Conservation (phyloP, 1,139 yeast species). For the Lodderomyces theae region DNA sequence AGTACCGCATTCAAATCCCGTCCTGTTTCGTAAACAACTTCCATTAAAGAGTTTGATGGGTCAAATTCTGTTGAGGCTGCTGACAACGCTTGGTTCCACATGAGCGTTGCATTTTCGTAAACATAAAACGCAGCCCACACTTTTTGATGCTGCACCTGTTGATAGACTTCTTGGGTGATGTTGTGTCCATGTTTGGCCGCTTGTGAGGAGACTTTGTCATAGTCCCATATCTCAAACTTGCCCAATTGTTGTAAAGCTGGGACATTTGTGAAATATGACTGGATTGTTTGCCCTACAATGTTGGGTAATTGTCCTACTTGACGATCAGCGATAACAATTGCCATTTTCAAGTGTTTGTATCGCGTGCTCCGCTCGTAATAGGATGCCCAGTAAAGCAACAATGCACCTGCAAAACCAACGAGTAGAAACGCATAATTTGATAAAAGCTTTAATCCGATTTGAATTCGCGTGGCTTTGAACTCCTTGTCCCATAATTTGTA, state of each 20-base stretch:
- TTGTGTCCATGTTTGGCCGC: slow-evolving; percentile 22
- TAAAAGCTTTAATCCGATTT: slow-evolving; percentile 19
- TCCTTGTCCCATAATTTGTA: slow-evolving; percentile 31
- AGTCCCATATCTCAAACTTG: slow-evolving; percentile 23
- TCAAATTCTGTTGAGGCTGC: slow-evolving; percentile 16
- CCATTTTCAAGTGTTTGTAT: slow-evolving; percentile 23
- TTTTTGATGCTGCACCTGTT: slow-evolving; percentile 31
- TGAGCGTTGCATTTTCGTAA: slow-evolving; percentile 26
- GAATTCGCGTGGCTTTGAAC: slow-evolving; percentile 20
- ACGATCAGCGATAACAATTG: slow-evolving; percentile 27
- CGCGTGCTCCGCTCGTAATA: slow-evolving; percentile 23
- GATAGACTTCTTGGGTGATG: slow-evolving; percentile 25
- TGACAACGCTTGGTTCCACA: slow-evolving; percentile 20
- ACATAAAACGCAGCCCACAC: slow-evolving; percentile 33
- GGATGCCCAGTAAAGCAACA: slow-evolving; percentile 34
- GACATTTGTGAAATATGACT: slow-evolving; percentile 23
- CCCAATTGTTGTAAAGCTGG: slow-evolving; percentile 23
- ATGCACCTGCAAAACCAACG: slow-evolving; percentile 23
- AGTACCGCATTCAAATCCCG: slow-evolving; percentile 30
- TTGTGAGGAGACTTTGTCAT: slow-evolving; percentile 16
- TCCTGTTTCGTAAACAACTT: slow-evolving; percentile 31
- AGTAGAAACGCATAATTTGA: slow-evolving; percentile 24
- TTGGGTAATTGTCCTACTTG: slow-evolving; percentile 23
- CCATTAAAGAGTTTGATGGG: slow-evolving; percentile 19
- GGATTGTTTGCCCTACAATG: slow-evolving; percentile 24